Percentiles rank a stretch among this genome's conserved stretches.
phyloP scores from a whole-genome alignment of 1,284 basidiomycete genomes.

The Melanopsichium pennsylvanicum region DNA sequence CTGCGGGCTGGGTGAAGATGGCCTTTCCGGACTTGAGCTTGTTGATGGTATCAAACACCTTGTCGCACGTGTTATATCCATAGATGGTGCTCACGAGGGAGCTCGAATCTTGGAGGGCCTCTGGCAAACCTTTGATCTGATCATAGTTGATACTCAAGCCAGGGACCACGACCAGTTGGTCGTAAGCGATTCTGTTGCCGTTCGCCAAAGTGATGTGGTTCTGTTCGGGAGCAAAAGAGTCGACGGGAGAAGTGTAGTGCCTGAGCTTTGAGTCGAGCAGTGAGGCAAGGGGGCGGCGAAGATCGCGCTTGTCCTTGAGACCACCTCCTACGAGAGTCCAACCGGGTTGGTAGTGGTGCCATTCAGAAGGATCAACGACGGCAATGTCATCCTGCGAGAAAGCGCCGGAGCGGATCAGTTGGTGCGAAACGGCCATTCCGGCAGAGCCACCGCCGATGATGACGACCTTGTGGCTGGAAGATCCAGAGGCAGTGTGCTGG shows the following conservation, averaged over 20 bases:
- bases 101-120: conserved; percentile 78
- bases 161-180: conserved; percentile 85
- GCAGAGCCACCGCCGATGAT: conserved; percentile 67
- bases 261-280: conserved; percentile 71
- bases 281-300: conserved; percentile 73
- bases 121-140: conserved; percentile 78
- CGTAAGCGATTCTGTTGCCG: conserved; percentile 79
- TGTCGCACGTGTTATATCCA: conserved; percentile 66
- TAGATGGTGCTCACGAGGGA: conserved; percentile 95
- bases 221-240: conserved; percentile 76
- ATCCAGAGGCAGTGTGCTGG: conserved; percentile 37
- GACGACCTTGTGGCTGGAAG: conserved; percentile 60
- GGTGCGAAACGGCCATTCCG: conserved; percentile 65
- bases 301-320: conserved; percentile 74
- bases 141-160: conserved; percentile 82
- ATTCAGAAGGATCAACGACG: conserved; percentile 55
- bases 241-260: conserved; percentile 78
- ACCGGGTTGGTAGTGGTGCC: conserved; percentile 63
- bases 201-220: conserved; percentile 77
- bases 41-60: conserved; percentile 64
- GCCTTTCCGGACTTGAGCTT: conserved; percentile 81
- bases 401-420: conserved; percentile 70
- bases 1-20: conserved; percentile 95
- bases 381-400: conserved; percentile 54
- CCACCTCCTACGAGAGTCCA: conserved; percentile 94